phyloP scores from a whole-genome alignment of 257 asterid species.

The Forsythia viridissima region DNA sequence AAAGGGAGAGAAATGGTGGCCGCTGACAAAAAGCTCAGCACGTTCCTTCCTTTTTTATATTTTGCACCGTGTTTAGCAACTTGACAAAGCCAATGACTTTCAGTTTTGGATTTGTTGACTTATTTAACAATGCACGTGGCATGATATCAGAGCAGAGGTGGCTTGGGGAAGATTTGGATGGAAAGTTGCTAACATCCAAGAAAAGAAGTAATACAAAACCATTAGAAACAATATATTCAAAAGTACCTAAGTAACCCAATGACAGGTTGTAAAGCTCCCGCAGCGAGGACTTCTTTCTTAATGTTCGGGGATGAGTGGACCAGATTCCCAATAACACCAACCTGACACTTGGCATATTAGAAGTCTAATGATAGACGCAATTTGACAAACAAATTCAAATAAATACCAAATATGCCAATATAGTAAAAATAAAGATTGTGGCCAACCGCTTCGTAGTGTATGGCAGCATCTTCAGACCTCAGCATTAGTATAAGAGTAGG shows the following conservation, averaged over 20 bases:
- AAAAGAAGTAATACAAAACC: background rate
- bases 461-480: slow-evolving; percentile 92
- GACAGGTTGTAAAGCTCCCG: slow-evolving; percentile 99
- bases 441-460: slow-evolving; percentile 97
- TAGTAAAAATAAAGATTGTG: slow-evolving; percentile 5
- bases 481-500: slow-evolving; percentile 94
- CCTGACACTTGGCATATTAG: slow-evolving; percentile 54
- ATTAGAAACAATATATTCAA: background rate
- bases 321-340: slow-evolving; percentile 96
- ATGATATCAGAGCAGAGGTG: background rate
- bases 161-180: background rate
- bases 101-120: background rate
- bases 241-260: slow-evolving; percentile 88
- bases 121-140: background rate
- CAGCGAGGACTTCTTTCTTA: slow-evolving; percentile 92
- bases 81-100: background rate
- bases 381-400: background rate
- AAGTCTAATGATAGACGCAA: slow-evolving; percentile 14
- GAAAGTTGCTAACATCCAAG: background rate
- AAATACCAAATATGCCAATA: slow-evolving; percentile 11
- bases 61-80: background rate
- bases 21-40: background rate
- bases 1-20: background rate
- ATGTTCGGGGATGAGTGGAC: slow-evolving; percentile 97
- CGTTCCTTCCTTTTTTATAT: background rate